phyloP scores from a whole-genome alignment of 179 eudicot genomes.

The Nepenthes alata region DNA sequence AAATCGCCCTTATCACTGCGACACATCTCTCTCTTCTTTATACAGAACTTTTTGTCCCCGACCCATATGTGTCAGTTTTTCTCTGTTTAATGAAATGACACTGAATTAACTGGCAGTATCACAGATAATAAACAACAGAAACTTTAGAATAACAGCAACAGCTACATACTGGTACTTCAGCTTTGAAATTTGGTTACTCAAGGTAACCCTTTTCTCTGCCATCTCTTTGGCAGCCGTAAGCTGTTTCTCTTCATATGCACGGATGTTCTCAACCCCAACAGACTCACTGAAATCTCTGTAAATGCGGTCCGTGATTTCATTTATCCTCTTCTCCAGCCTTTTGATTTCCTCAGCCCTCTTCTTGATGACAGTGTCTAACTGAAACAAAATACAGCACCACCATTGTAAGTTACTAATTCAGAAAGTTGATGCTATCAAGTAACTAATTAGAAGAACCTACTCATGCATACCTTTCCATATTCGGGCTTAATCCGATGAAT shows the following conservation, averaged over 20 bases:
- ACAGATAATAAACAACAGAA: neutral
- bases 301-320: constrained; percentile 66
- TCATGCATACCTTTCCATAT: constrained; percentile 38
- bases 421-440: neutral
- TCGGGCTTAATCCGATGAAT: constrained; percentile 62
- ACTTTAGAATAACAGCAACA: neutral
- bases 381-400: constrained; percentile 6
- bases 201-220: constrained; percentile 62
- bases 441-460: neutral
- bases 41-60: too few species aligned
- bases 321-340: constrained; percentile 65
- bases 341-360: constrained; percentile 49
- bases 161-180: constrained; percentile 80
- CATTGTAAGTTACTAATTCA: too few species aligned
- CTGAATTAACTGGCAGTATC: neutral
- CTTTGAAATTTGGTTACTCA: constrained; percentile 88
- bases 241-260: constrained; percentile 92
- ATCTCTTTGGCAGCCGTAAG: constrained; percentile 69
- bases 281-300: constrained; percentile 79
- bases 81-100: neutral
- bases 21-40: too few species aligned
- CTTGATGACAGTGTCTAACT: constrained; percentile 40
- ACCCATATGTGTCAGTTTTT: too few species aligned
- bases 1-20: too few species aligned
- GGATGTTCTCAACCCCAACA: constrained; percentile 80